Percentiles rank a stretch among this genome's conserved stretches.
Evolutionary conservation across 352 stramenopile genomes (phyloP).

Genomic region (Phytopythium aichiense): DNA sequence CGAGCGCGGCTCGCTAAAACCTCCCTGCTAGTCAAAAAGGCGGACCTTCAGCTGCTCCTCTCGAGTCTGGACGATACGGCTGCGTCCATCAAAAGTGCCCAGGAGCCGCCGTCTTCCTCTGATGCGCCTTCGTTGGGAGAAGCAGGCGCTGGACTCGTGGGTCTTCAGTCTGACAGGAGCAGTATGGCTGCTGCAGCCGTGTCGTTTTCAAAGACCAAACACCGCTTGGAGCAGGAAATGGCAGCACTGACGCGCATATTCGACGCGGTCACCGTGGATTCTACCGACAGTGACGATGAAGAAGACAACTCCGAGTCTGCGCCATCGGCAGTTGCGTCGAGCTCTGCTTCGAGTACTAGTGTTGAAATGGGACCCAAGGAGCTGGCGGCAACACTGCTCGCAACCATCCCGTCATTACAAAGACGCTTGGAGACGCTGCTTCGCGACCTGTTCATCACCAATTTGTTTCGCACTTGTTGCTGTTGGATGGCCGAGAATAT

Average conservation of each 20-base stretch:
- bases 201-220: background rate
- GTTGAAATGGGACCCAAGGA: too few species aligned
- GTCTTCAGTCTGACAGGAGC: background rate
- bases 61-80: constrained; percentile 14
- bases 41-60: constrained; percentile 19
- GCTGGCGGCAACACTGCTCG: background rate
- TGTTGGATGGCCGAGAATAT: constrained; percentile 67
- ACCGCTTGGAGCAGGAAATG: background rate
- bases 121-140: background rate
- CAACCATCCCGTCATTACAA: constrained; percentile 25
- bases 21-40: constrained; percentile 30
- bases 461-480: constrained; percentile 53
- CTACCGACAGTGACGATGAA: background rate
- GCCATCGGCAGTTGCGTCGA: background rate
- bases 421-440: constrained; percentile 30
- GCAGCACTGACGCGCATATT: background rate
- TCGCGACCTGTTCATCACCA: constrained; percentile 46
- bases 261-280: background rate
- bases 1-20: constrained; percentile 26
- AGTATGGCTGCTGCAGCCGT: background rate
- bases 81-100: background rate
- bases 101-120: background rate
- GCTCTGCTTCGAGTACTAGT: background rate
- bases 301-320: background rate
- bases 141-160: background rate